Evolutionary conservation across 805 yeast species (phyloP).

Genomic region (Metschnikowia shivogae): DNA sequence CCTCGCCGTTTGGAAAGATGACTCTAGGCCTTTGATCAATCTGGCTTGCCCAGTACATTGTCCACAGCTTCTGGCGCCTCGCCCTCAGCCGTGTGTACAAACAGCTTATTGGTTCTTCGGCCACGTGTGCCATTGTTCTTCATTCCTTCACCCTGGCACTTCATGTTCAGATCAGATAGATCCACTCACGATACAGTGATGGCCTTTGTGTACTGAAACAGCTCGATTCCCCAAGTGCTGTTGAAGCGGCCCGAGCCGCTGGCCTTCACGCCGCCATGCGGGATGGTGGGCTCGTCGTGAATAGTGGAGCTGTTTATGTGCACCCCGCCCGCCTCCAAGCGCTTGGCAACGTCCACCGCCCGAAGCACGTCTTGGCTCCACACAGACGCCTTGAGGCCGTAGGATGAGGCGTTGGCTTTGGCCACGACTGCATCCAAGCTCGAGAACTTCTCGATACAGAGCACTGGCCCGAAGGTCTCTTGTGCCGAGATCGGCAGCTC

Average conservation of each 20-base stretch:
- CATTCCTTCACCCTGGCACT: too few species aligned
- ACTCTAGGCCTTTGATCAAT: too few species aligned
- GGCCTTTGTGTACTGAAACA: conserved; percentile 34
- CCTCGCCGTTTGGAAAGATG: not conserved
- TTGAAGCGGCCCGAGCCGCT: conserved; percentile 37
- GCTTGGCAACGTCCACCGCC: conserved; percentile 31
- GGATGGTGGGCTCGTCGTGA: conserved; percentile 33
- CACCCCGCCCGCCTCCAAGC: conserved; percentile 39
- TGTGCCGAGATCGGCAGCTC: conserved; percentile 25
- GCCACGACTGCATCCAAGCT: conserved; percentile 11
- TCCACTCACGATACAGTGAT: conserved; percentile 22
- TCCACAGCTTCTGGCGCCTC: too few species aligned
- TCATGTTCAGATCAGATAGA: too few species aligned
- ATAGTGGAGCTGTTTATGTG: conserved; percentile 34
- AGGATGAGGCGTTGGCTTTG: conserved; percentile 12
- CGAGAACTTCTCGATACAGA: conserved; percentile 26
- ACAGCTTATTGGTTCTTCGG: too few species aligned
- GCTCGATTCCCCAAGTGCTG: conserved; percentile 42
- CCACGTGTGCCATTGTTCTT: too few species aligned
- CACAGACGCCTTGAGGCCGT: conserved; percentile 41
- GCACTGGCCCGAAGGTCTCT: conserved; percentile 45
- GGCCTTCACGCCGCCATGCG: conserved; percentile 46
- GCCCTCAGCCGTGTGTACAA: too few species aligned
- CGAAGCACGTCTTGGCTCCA: conserved; percentile 37
- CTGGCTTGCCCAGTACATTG: too few species aligned